phyloP scores from a whole-genome alignment of 2,329 filamentous ascomycete genomes.

The Aureobasidium sp. region DNA sequence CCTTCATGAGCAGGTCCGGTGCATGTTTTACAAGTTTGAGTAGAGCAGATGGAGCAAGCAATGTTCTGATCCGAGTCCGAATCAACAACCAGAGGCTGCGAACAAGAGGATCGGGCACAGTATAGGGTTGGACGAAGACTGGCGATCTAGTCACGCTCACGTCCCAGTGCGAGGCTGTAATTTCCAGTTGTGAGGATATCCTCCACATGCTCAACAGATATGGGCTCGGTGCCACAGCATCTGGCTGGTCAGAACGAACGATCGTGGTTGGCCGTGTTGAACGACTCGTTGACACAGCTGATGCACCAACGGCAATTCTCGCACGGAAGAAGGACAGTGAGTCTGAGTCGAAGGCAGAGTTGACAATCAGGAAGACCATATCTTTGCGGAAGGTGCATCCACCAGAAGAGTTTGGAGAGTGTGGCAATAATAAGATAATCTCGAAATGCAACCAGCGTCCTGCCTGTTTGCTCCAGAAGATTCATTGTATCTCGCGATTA shows the following conservation, averaged over 20 bases:
- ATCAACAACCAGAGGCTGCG: background rate
- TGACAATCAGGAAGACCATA: background rate
- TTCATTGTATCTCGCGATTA: background rate
- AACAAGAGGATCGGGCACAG: background rate
- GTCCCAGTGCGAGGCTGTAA: background rate
- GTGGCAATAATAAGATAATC: background rate
- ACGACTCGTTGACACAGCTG: background rate
- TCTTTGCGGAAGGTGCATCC: background rate
- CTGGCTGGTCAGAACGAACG: background rate
- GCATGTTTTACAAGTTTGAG: background rate
- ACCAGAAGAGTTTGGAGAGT: background rate
- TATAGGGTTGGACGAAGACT: background rate
- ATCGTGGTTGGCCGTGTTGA: background rate
- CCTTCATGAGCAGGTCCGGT: background rate
- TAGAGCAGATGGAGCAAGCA: background rate
- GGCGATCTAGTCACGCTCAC: background rate
- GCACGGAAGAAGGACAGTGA: background rate
- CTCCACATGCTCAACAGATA: background rate
- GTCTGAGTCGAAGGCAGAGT: background rate
- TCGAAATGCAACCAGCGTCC: background rate
- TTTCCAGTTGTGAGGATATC: background rate
- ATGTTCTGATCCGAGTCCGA: background rate
- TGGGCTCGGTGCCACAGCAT: background rate
- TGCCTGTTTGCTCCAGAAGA: background rate
- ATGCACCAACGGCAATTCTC: background rate